These are phyloP conservation scores for Eremochloa ophiuroides DNA, from an alignment of 176 grass and related monocot species.

Conservation along the genomic window DNA sequence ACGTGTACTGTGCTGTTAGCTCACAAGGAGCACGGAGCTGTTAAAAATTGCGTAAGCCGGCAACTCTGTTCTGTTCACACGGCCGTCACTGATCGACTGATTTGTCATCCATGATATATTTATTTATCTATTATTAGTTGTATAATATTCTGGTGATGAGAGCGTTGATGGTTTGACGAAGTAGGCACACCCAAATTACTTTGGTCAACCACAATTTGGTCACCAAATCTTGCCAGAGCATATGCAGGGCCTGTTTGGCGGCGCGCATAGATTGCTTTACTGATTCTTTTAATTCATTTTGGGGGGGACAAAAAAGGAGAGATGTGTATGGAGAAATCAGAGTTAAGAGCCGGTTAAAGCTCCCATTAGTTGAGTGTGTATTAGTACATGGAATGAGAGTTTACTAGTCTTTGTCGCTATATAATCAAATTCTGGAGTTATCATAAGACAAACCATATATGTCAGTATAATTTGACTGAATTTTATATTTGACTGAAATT, in stretches of 20 bases:
- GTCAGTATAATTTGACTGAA: too few species aligned
- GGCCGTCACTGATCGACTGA: background rate
- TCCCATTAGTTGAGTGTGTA: too few species aligned
- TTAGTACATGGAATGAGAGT: background rate
- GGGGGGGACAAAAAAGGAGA: too few species aligned
- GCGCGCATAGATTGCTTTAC: background rate
- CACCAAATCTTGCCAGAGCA: slow-evolving; percentile 10
- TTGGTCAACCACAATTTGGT: slow-evolving; percentile 26
- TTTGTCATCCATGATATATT: background rate
- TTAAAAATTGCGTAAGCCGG: background rate
- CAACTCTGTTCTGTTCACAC: background rate
- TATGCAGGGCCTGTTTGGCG: background rate
- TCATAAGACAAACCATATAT: too few species aligned
- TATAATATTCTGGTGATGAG: background rate
- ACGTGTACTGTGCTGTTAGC: background rate
- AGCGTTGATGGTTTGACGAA: slow-evolving; percentile 20
- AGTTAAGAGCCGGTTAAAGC: too few species aligned
- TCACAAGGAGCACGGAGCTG: background rate
- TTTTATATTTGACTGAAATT: too few species aligned
- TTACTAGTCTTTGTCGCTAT: too few species aligned
- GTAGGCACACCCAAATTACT: background rate
- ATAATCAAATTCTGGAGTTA: too few species aligned
- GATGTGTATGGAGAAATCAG: too few species aligned
- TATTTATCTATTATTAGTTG: background rate
- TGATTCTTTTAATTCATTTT: too few species aligned